These are phyloP conservation scores for Lipomyces kockii DNA, from an alignment of 805 yeast species.

Conservation along the genomic window DNA sequence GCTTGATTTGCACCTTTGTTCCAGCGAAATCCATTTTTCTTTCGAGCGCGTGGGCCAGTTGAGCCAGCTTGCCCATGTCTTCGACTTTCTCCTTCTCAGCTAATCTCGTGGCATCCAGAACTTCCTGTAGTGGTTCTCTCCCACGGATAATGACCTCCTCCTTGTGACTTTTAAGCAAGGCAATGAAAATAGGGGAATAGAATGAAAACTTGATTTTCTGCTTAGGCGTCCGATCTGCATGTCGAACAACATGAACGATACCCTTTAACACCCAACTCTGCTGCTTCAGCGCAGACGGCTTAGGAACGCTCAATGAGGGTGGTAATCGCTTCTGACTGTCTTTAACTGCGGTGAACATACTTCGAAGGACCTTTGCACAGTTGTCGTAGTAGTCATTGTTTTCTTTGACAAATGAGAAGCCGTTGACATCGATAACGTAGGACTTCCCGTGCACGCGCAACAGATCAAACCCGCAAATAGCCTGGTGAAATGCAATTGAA, in stretches of 20 bases:
- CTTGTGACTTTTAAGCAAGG: slow-evolving; percentile 87
- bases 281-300: slow-evolving; percentile 58
- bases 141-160: slow-evolving; percentile 96
- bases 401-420: slow-evolving; percentile 96
- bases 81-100: slow-evolving; percentile 75
- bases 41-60: slow-evolving; percentile 79
- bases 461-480: slow-evolving; percentile 95
- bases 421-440: slow-evolving; percentile 96
- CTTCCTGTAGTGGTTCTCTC: slow-evolving; percentile 81
- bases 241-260: slow-evolving; percentile 86
- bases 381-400: slow-evolving; percentile 82
- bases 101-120: slow-evolving; percentile 77
- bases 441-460: slow-evolving; percentile 86
- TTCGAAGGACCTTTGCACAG: slow-evolving; percentile 76
- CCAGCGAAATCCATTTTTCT: slow-evolving; percentile 93
- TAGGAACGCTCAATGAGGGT: slow-evolving; percentile 43
- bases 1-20: slow-evolving; percentile 93
- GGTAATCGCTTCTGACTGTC: slow-evolving; percentile 51
- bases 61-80: slow-evolving; percentile 74
- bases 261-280: slow-evolving; percentile 98
- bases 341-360: slow-evolving; percentile 57
- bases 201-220: slow-evolving; percentile 97
- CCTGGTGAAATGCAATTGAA: slow-evolving; percentile 78
- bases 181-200: slow-evolving; percentile 81
- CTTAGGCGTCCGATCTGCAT: slow-evolving; percentile 98